phyloP scores from a whole-genome alignment of 2,329 filamentous ascomycete species.

The Bipolaris bicolor region DNA sequence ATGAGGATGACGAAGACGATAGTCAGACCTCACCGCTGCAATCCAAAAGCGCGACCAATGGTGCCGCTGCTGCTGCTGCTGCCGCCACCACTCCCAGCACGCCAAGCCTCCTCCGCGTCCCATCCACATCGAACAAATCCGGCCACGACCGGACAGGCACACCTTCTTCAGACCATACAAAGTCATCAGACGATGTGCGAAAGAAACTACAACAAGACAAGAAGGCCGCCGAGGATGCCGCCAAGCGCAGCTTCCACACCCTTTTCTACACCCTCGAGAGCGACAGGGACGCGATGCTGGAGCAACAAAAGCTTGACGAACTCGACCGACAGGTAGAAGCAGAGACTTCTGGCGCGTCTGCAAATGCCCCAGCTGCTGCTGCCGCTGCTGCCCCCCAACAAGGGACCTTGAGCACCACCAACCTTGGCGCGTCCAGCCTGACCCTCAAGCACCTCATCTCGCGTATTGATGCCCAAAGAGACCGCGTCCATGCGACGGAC shows the following conservation, averaged over 20 bases:
- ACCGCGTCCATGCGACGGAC: conserved; percentile 88
- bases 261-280: conserved; percentile 95
- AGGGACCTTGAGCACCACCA: conserved; percentile 89
- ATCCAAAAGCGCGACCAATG: conserved; percentile 59
- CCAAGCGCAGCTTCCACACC: conserved; percentile 88
- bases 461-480: conserved; percentile 89
- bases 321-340: conserved; percentile 95
- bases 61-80: conserved; percentile 58
- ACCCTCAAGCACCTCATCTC: conserved; percentile 97
- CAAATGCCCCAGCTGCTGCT: conserved; percentile 57
- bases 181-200: conserved; percentile 83
- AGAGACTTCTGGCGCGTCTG: conserved; percentile 76
- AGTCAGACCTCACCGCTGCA: conserved; percentile 57
- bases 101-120: conserved; percentile 66
- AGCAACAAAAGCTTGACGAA: conserved; percentile 95
- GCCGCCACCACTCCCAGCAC: conserved; percentile 64
- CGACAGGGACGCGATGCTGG: conserved; percentile 93
- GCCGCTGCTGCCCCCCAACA: conserved; percentile 68
- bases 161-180: conserved; percentile 63
- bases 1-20: conserved; percentile 56
- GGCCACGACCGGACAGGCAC: conserved; percentile 64
- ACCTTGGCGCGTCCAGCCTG: conserved; percentile 92
- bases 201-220: conserved; percentile 93
- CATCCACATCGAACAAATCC: conserved; percentile 69
- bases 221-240: conserved; percentile 86